These are phyloP conservation scores for Saccharum officinarum DNA, from an alignment of 176 grass and related monocot genomes.

Conservation along the genomic window DNA sequence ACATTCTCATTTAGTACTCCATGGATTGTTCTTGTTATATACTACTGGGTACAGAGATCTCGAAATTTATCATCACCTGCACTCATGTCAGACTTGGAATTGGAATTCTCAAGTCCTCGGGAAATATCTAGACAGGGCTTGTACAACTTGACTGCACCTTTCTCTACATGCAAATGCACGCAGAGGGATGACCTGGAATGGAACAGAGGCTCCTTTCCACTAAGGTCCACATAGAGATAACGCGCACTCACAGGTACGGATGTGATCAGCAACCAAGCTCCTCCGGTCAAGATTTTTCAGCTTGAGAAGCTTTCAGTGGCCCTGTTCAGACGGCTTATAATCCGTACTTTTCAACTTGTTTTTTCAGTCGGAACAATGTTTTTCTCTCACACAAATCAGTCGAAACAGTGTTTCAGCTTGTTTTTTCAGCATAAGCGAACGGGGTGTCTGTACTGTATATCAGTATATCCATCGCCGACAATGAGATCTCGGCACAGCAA, in stretches of 20 bases:
- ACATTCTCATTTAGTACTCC: neutral
- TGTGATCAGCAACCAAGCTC: neutral
- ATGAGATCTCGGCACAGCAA: constrained; percentile 31
- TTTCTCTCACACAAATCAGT: too few species aligned
- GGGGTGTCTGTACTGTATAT: neutral
- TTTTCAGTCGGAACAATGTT: too few species aligned
- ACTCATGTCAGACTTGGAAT: neutral
- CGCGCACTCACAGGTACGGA: neutral
- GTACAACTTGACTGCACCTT: neutral
- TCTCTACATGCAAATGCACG: neutral
- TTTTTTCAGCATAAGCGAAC: too few species aligned
- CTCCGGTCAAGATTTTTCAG: neutral
- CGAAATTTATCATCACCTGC: neutral
- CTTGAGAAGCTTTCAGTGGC: constrained; percentile 31
- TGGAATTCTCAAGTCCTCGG: neutral
- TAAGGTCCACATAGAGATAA: constrained; percentile 11
- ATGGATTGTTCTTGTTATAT: neutral
- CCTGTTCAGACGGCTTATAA: too few species aligned
- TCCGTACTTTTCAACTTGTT: too few species aligned
- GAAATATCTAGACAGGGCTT: neutral
- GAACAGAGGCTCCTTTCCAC: neutral
- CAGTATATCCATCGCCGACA: neutral
- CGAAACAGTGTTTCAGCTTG: too few species aligned
- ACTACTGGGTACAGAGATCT: neutral
- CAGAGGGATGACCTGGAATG: neutral